Base-by-base conservation (phyloP, 2,329 filamentous ascomycete genomes). In the Colletotrichum coccodes region DNA sequence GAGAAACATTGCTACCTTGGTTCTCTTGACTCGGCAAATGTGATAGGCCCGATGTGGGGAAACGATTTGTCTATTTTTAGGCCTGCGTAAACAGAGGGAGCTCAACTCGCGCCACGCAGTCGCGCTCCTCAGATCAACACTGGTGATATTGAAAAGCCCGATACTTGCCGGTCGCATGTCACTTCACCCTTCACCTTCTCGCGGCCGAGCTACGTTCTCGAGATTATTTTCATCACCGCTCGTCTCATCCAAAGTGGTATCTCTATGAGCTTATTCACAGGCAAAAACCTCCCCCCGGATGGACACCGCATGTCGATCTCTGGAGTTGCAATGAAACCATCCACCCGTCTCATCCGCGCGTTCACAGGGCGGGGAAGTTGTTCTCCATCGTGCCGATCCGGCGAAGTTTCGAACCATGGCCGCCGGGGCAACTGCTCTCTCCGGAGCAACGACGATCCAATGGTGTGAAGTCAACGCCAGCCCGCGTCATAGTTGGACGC, bases 41-140 rank as follows among this genome's bases (percentile, higher is more conserved):
- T 38, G 54, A 21, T n/a, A 16, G 14, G n/a, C 21, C 47, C 4
- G 2, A 60, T 14, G n/a, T 49, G 21, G 16, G 5, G 16, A 28
- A n/a, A 34, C 28, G 26, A 14, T 5, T 4, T 14, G 4, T 56
- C 64, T 66, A 66, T 62, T 66, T 62, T 62, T 62, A 56, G 64
- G 1, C 21, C 11, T 2, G 2, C 16, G 23, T 16, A 8, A 40
- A 18, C 34, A 40, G 21, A n/a, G 3, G 21, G 26, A 32, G 26
- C 40, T 40, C 34, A 40, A 18, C 21, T 54, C 40, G 57, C 57
- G 58, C 63, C 40, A 61, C 56, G 46, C 46, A 34, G n/a, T 42
- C 40, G 14, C 63, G 18, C 23, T 4, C 21, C 54, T 26, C 46
- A 32, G 58, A 56, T 66, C 58, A 47, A 49, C 50, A 18, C 28